Base-by-base conservation (phyloP, 805 yeast genomes). In the Zygoascus ofunaensis region DNA sequence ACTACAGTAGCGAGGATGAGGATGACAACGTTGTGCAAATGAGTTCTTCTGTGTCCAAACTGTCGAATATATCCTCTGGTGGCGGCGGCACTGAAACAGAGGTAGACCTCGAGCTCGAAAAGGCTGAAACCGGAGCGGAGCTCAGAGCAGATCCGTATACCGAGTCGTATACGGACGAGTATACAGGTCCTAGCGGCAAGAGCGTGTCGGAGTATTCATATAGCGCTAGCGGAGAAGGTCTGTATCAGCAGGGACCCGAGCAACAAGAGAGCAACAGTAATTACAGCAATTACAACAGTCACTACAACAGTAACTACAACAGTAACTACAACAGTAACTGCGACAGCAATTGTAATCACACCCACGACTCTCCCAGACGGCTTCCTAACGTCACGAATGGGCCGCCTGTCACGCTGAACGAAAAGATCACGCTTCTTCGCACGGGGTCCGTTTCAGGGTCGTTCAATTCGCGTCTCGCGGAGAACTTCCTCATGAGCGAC, bases 331-430 rank as follows among this genome's bases (percentile, higher is more conserved):
- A 37, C 30, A 26, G 12, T 26, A 8, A 7, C 30, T 39, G 24
- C 7, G 21, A 35, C 8, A 37, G 8, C 14, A 12, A 18, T 21
- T 19, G 39, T 30, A 40, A 37, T 15, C 10, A 15, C 42, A 24
- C n/a, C n/a, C n/a, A 14, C 19, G 41, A 44, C 18, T 34, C 26
- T 5, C 32, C 33, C 4, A 40, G 23, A 3, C 10, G 28, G 12
- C 50, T 47, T 17, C 52, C 52, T 12, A 51, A 53, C 37, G 44
- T 49, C 32, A 52, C 56, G 5, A 43, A 53, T 4, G 57, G 51
- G 23, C 57, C 57, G 14, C 57, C 57, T 4, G 56, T 54, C 24
- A 50, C 56, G 5, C 44, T 54, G 28, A 49, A 49, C 17, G 57
- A 54, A 42, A 54, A 54, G 39, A 54, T 54, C 44, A 49, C 51